phyloP scores from a whole-genome alignment of 345 rosid genomes.

The Melaleuca alternifolia region DNA sequence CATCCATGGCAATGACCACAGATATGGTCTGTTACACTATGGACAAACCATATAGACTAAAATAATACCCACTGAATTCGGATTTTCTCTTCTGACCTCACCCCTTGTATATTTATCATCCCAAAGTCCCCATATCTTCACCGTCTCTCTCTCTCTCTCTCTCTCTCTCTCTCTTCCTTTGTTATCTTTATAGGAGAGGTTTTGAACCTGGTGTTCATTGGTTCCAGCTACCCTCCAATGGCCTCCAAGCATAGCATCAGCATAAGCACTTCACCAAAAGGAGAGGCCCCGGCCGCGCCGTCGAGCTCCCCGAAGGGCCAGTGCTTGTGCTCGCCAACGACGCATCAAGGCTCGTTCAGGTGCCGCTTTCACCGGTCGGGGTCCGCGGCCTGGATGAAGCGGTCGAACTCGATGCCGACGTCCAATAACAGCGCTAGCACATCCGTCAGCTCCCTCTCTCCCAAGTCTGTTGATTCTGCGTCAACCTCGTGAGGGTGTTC shows the following conservation, averaged over 20 bases:
- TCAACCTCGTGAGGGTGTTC: background rate
- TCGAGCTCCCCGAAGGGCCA: conserved; percentile 26
- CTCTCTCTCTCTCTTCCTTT: background rate
- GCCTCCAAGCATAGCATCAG: conserved; percentile 13
- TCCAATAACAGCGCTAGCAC: background rate
- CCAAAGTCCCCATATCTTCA: background rate
- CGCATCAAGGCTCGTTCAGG: conserved; percentile 62
- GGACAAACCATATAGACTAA: background rate
- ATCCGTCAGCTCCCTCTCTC: conserved; percentile 19
- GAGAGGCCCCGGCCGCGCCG: background rate
- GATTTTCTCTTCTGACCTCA: background rate
- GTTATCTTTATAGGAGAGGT: background rate
- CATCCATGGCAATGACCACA: background rate
- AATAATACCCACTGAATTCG: background rate
- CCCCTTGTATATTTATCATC: background rate
- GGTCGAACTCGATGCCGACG: conserved; percentile 53
- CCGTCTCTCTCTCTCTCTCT: background rate
- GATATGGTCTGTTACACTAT: background rate
- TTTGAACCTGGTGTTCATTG: background rate
- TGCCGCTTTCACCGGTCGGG: conserved; percentile 46
- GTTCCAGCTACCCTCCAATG: background rate
- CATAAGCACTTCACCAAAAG: conserved; percentile 24
- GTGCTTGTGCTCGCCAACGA: conserved; percentile 65
- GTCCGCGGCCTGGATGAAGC: conserved; percentile 30
- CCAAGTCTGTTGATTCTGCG: conserved; percentile 7